Base-by-base conservation (phyloP, 805 yeast genomes). In the Cyberlindnera nakhonratchasimensis region DNA sequence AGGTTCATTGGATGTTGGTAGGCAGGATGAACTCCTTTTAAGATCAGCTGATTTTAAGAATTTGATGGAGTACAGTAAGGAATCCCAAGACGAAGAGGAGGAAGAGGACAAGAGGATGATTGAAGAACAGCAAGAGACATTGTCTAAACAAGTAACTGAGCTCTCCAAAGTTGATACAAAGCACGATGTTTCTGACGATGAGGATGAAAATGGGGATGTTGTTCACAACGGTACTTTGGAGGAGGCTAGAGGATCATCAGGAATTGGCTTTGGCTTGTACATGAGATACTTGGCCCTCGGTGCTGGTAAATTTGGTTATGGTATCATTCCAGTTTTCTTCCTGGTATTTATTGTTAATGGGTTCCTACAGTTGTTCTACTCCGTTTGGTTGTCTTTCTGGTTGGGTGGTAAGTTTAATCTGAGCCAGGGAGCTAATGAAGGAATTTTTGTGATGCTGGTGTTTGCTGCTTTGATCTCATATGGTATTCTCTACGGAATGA, bases 341-440 rank as follows among this genome's bases (percentile, higher is more conserved):
- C 45, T 43, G 3, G 16, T 43, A 3, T 36, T 55, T 9, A 40
- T 48, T 4, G 5, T 71, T 14, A 63, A 70, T 30, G 75, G 75
- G 2, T 80, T 79, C 59, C 67, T 72, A 46, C 73, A 67, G 51
- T 58, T 79, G 26, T 77, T 80, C 57, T 72, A 81, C 32, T 80
- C 80, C 51, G 77, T 81, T 6, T 84, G 91, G 91, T 68, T 87
- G 46, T 77, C 89, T 5, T 86, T 81, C 62, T 86, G 96, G 96
- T 66, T 80, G 1, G 70, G 69, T 11, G 55, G 71, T 41, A 75
- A 71, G 57, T 85, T 82, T 53, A 29, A 60, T 20, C 42, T 53
- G 10, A 42, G 72, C 5, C 63, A 69, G 37, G 70, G 74, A 1
- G 73, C 75, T 42, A 85, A 86, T 63, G 81, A 82, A 55, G 95